phyloP scores from a whole-genome alignment of 1,284 basidiomycete species.

The Leccinum griseonigrum region DNA sequence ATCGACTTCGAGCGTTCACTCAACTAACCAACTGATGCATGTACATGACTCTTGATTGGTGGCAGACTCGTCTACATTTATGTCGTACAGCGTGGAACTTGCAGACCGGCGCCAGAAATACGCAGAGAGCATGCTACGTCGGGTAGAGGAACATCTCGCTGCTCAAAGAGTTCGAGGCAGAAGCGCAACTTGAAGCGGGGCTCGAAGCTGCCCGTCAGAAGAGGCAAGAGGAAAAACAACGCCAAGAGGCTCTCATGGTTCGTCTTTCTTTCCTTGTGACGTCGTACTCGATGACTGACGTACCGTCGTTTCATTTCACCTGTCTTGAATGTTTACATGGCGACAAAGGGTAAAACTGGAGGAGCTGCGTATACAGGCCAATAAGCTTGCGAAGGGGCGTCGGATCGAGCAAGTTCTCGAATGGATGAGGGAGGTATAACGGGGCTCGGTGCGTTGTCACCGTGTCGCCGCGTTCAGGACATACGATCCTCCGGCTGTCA shows the following conservation, averaged over 20 bases:
- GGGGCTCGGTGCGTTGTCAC: no score
- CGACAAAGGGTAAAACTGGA: slow-evolving; percentile 54
- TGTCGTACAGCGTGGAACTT: slow-evolving; percentile 86
- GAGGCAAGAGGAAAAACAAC: slow-evolving; percentile 66
- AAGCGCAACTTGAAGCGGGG: slow-evolving; percentile 65
- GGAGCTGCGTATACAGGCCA: slow-evolving; percentile 55
- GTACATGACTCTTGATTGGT: slow-evolving; percentile 55
- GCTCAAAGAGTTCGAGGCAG: slow-evolving; percentile 75
- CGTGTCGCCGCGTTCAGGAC: no score
- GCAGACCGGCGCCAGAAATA: slow-evolving; percentile 90
- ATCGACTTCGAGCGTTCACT: not conserved
- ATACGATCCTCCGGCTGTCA: no score
- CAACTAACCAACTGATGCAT: not conserved
- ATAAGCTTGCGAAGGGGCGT: slow-evolving; percentile 73
- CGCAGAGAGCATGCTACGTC: slow-evolving; percentile 79
- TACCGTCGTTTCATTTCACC: slow-evolving; percentile 36
- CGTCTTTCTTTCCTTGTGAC: slow-evolving; percentile 3
- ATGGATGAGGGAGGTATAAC: slow-evolving; percentile 60
- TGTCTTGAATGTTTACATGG: slow-evolving; percentile 15
- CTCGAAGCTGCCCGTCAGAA: slow-evolving; percentile 70
- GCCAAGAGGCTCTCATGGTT: slow-evolving; percentile 60
- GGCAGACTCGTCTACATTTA: slow-evolving; percentile 60
- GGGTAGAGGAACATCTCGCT: slow-evolving; percentile 50
- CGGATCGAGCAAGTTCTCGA: slow-evolving; percentile 71
- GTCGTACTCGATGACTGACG: slow-evolving; percentile 67